These are phyloP conservation scores for Apostasia shenzhenica DNA, from an alignment of 106 monocot species.

Conservation along the genomic window DNA sequence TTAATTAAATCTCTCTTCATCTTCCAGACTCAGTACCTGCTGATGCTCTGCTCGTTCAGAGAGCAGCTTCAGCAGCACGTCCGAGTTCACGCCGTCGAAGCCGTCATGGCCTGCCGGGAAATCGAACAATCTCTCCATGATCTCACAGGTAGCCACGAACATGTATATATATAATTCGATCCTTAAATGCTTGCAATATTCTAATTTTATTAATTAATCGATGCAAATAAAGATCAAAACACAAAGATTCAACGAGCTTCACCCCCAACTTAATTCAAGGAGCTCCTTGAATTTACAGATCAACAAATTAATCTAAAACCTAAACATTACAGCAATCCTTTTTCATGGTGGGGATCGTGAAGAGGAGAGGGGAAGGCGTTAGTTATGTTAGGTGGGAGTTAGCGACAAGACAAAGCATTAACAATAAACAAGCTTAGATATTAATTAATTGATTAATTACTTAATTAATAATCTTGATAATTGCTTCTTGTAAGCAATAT, in stretches of 20 bases:
- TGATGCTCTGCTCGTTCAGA: conserved; percentile 78
- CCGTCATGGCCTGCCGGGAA: conserved; percentile 90
- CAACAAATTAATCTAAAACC: too few species aligned
- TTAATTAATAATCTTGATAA: background rate
- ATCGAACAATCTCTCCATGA: conserved; percentile 88
- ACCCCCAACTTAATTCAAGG: too few species aligned
- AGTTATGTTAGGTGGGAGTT: conserved; percentile 22
- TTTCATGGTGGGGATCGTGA: too few species aligned
- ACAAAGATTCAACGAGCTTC: too few species aligned
- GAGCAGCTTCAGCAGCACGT: conserved; percentile 98
- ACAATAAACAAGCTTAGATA: background rate
- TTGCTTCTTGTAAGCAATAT: background rate
- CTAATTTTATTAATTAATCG: too few species aligned
- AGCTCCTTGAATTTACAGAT: too few species aligned
- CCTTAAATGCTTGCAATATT: too few species aligned
- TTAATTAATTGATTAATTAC: background rate
- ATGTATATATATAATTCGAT: too few species aligned
- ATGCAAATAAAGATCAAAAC: too few species aligned
- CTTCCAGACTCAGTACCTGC: conserved; percentile 62
- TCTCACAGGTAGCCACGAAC: conserved; percentile 50
- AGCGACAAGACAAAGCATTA: conserved; percentile 7
- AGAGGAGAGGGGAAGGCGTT: background rate
- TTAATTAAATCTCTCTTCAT: background rate
- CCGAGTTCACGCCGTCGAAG: conserved; percentile 90
- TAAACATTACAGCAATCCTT: too few species aligned